Conservation (phyloP, 176 grass and related monocot species). For the Hordeum vulgare region DNA sequence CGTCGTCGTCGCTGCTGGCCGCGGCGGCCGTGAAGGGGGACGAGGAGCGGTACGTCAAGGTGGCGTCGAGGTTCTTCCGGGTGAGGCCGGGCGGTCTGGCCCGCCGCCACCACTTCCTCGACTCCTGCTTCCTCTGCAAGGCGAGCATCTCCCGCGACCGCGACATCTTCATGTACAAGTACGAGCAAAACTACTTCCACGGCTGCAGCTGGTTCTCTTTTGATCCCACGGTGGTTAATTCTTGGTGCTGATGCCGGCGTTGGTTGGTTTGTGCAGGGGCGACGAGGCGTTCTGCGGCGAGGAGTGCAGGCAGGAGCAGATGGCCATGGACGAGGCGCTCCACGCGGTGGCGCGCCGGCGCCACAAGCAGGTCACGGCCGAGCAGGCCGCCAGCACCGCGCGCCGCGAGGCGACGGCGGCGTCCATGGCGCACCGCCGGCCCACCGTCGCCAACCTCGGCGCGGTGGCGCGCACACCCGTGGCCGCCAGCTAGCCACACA, state of each 20-base stretch:
- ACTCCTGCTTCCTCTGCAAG: constrained; percentile 80
- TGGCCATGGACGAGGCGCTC: constrained; percentile 78
- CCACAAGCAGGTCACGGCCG: not conserved
- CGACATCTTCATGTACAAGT: constrained; percentile 90
- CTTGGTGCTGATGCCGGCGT: not conserved
- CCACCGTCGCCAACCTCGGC: constrained; percentile 52
- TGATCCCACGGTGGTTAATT: not conserved
- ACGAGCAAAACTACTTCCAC: not conserved
- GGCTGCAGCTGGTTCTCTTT: not conserved
- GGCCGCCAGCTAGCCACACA: constrained; percentile 4
- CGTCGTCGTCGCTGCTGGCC: not conserved
- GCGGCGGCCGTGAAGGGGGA: not conserved
- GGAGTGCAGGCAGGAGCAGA: constrained; percentile 68
- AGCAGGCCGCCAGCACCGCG: not conserved
- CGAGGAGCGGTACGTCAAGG: constrained; percentile 29
- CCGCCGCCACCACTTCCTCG: constrained; percentile 40
- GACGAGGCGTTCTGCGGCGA: constrained; percentile 71
- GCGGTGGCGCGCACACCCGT: constrained; percentile 37
- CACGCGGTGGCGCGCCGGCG: constrained; percentile 30
- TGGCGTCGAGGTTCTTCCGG: constrained; percentile 39
- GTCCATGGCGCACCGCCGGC: constrained; percentile 28
- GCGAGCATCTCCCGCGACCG: constrained; percentile 26
- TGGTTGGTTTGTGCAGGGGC: constrained; percentile 38
- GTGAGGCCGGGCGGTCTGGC: not conserved
- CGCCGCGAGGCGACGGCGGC: not conserved